Evolutionary conservation across 768 basidiomycete genomes (phyloP), one percentile per base, ranked within the genome.

Genomic region (Suillus variegatus): DNA sequence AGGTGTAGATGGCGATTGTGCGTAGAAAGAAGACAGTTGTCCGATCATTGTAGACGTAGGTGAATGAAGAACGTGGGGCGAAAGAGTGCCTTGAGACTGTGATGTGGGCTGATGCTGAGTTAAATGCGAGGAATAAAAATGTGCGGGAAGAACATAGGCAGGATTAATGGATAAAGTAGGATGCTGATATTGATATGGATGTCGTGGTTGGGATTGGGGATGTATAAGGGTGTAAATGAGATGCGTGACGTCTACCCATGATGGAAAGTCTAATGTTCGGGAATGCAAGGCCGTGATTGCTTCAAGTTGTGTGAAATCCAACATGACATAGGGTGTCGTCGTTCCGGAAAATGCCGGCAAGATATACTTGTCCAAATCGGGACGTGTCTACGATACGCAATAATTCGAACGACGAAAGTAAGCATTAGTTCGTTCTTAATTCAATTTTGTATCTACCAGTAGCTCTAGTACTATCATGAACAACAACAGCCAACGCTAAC

Each of bases 211-310:
- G 14, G 65, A 35, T 51, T 72, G 76, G 65, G 73, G 74, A 62
- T 32, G 32, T 32, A 95, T 91, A 41, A 95, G 80, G 43, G 87
- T 92, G 74, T 89, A 94, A 43, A 87, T 85, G 60, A 94, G 80
- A 65, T 85, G 82, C 22, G 85, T 87, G 13, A 85, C 75, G 74
- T 95, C 93, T 22, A 95, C 90, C 93, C 93, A 95, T 47, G 88
- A 71, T 20, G 93, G 93, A 63, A 95, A 82, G 67, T 93, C 88
- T 41, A 86, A 68, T 18, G 77, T 74, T 61, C 90, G 82, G 52
- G 90, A 80, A 74, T 92, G 88, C n/a, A 95, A 80, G 32, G 89
- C 82, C 1, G 89, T 88, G 65, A 95, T 85, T 22, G 90, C 88
- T 71, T 93, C 28, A 28, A 28, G 28, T 28, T 28, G 28, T 32